Base-by-base conservation (phyloP, 768 basidiomycete species). In the Trametes cingulata region DNA sequence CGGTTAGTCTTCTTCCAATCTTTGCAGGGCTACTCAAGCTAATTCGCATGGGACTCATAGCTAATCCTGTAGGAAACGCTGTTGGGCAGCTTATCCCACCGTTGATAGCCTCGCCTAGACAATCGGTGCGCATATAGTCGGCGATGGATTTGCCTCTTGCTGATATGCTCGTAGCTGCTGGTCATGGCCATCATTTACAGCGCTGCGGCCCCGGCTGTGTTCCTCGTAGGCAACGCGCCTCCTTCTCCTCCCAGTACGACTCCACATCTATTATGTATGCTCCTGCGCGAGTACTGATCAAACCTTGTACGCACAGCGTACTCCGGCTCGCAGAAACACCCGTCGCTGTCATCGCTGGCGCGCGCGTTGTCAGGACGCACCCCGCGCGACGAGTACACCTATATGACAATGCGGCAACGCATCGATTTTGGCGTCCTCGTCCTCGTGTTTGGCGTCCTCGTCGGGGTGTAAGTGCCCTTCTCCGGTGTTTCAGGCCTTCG, bases 181-280 rank as follows among this genome's bases (percentile, higher is more conserved):
- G 74, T 89, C 6, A 79, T 93, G 20, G 91, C 80, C 2, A 85
- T 93, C 60, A 80, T 91, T 17, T 83, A 82, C 15, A 89, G 87
- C 1, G 89, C 75, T 1, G 81, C 79, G 0, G 68, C 77, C 9
- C 90, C 91, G 0, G 76, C 79, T 19, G 75, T 83, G 2, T 75
- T 93, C 47, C 69, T 91, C 22, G 81, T 95, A 22, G 67, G 76
- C 1, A 76, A 76, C 33, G 77, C 79, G 1, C 92, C 92, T 7
- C 90, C 90, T 20, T 85, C 80, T 8, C 92, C 92, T 25, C 92
- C 92, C 0, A 93, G 91, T 93, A 72, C 40, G 81, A 52, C 10
- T 27, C 35, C 50, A 36, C 43, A 52, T 39, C 22, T 43, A 41
- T 33, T 41, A 1, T 19, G 22, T 14, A 20, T 37, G 20, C 37